A percentile compares a stretch with the other conserved stretches of the same genome.
Conservation (phyloP, 176 grass and related monocot species). For the Musa troglodytarum region DNA sequence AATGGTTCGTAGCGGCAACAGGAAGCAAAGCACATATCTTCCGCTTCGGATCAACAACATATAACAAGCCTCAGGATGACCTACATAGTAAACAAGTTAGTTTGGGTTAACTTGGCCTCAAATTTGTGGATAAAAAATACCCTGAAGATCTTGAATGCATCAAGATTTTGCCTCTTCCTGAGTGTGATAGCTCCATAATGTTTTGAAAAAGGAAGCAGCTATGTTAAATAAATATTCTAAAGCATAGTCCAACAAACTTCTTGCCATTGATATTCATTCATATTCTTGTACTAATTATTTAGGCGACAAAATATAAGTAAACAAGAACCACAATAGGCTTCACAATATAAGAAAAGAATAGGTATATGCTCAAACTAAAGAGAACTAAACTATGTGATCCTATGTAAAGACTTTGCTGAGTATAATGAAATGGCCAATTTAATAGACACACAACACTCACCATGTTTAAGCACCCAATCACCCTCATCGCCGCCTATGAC, state of each 20-base stretch:
- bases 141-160: neutral
- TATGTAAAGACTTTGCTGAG: too few relatives aligned
- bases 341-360: too few relatives aligned
- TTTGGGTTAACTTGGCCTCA: neutral
- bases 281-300: too few relatives aligned
- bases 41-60: neutral
- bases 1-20: neutral
- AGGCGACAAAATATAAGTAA: too few relatives aligned
- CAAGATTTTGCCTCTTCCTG: neutral
- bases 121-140: neutral
- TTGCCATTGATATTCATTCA: too few relatives aligned
- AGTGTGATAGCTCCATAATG: too few relatives aligned
- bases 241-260: too few relatives aligned
- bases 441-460: neutral
- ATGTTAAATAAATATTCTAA: too few relatives aligned
- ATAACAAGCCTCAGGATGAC: neutral
- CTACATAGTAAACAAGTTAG: neutral
- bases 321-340: too few relatives aligned
- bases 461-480: neutral
- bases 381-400: too few relatives aligned
- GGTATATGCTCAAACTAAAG: too few relatives aligned
- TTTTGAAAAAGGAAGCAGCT: too few relatives aligned
- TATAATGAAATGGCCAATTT: neutral
- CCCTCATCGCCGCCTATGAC: neutral
- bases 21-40: neutral